Evolutionary conservation across 2,329 filamentous ascomycete species (phyloP).

Genomic region (Metarhizium rileyi): DNA sequence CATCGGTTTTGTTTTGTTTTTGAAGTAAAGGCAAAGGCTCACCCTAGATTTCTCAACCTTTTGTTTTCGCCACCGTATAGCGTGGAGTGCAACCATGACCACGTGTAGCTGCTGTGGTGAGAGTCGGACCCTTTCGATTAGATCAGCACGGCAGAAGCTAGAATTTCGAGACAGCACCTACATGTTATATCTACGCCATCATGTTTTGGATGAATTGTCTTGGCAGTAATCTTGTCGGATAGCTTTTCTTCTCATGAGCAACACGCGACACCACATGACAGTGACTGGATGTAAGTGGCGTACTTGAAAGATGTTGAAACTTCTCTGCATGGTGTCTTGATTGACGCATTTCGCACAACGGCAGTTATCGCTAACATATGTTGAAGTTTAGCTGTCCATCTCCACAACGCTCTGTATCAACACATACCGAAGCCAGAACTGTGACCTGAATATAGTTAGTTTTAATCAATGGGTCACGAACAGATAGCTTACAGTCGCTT

Average conservation of each 20-base stretch:
- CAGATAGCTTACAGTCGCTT: conserved; percentile 8
- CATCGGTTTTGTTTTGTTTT: not conserved
- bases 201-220: conserved; percentile 16
- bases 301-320: conserved; percentile 31
- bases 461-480: not conserved
- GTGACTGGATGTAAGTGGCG: not conserved
- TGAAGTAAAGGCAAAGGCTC: not conserved
- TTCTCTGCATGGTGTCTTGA: conserved; percentile 31
- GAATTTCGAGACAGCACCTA: conserved; percentile 10
- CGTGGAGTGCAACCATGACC: conserved; percentile 34
- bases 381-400: not conserved
- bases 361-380: conserved; percentile 29
- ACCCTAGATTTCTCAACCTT: conserved; percentile 13
- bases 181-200: conserved; percentile 25
- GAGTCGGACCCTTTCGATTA: conserved; percentile 54
- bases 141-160: not conserved
- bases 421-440: conserved; percentile 15
- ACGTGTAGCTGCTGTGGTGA: conserved; percentile 59
- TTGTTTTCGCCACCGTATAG: conserved; percentile 24
- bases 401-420: not conserved
- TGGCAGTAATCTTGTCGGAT: conserved; percentile 19
- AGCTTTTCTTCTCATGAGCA: conserved; percentile 17
- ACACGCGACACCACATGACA: not conserved
- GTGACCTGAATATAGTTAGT: conserved; percentile 6
- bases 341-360: conserved; percentile 32